Conservation (phyloP, 140 eudicot species). For the Bidens hawaiensis region DNA sequence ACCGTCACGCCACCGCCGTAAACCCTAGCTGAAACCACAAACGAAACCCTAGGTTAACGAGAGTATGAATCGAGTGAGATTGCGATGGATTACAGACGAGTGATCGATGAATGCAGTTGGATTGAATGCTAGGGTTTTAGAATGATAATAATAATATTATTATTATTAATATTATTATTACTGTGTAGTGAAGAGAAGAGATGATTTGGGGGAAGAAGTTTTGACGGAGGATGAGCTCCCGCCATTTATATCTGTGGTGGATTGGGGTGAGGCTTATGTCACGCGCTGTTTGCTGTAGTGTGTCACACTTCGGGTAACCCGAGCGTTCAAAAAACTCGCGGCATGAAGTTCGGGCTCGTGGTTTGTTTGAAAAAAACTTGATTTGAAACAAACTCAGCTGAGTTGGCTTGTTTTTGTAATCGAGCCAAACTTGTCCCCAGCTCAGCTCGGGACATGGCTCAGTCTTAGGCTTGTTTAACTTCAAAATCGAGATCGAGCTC, state of each 20-base stretch:
- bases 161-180: background rate
- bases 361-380: no score
- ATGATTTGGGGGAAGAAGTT: conserved; percentile 1
- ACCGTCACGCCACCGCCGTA: background rate
- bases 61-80: background rate
- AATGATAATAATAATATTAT: background rate
- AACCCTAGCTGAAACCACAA: conserved; percentile 30
- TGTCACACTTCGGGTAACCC: background rate
- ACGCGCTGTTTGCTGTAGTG: conserved; percentile 9
- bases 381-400: no score
- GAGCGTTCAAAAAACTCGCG: no score
- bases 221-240: conserved; percentile 10
- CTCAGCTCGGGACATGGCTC: no score
- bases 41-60: background rate
- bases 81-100: background rate
- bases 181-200: background rate
- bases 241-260: conserved; percentile 15
- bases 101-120: background rate
- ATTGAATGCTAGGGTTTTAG: background rate
- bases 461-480: no score
- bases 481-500: no score
- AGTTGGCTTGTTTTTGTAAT: no score
- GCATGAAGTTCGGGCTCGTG: background rate
- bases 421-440: no score
- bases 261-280: background rate